phyloP scores from a whole-genome alignment of 2,329 filamentous ascomycete genomes.

The Coniochaeta sp. region DNA sequence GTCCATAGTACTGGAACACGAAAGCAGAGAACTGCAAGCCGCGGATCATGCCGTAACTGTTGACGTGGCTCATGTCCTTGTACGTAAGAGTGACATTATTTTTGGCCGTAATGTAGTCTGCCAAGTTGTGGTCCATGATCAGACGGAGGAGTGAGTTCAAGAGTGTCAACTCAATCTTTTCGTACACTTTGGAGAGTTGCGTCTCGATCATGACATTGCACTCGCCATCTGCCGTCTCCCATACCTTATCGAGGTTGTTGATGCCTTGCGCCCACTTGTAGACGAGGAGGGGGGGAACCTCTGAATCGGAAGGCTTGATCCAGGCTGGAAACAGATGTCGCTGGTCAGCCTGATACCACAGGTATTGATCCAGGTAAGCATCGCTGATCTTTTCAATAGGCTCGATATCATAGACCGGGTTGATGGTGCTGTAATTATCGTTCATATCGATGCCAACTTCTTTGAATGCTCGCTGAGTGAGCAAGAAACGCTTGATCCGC shows the following conservation, averaged over 20 bases:
- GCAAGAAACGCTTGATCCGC: conserved; percentile 92
- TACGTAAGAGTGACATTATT: conserved; percentile 99
- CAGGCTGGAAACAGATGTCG: conserved; percentile 94
- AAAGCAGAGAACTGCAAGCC: conserved; percentile 97
- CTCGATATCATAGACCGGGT: conserved; percentile 97
- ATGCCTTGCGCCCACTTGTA: conserved; percentile 99
- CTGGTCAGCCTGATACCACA: conserved; percentile 99
- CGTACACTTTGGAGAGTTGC: conserved; percentile 96
- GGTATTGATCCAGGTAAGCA: conserved; percentile 94
- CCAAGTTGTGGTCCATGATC: conserved; percentile 99
- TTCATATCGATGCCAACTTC: conserved; percentile 99
- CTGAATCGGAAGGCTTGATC: conserved; percentile 98
- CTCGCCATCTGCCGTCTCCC: conserved; percentile 88
- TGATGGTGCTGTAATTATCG: conserved; percentile 98
- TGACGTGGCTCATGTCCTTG: conserved; percentile 99
- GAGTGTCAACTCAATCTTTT: conserved; percentile 96
- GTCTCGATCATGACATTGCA: conserved; percentile 99
- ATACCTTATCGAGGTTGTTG: conserved; percentile 93
- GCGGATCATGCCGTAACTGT: conserved; percentile 97
- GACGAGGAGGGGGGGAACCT: conserved; percentile 85
- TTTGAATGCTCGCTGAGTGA: conserved; percentile 97
- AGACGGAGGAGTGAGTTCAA: conserved; percentile 86
- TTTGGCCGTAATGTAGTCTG: conserved; percentile 98
- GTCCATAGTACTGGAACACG: conserved; percentile 96
- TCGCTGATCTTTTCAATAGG: conserved; percentile 99